phyloP scores from a whole-genome alignment of 345 rosid species.

The Euphorbia tirucalli region DNA sequence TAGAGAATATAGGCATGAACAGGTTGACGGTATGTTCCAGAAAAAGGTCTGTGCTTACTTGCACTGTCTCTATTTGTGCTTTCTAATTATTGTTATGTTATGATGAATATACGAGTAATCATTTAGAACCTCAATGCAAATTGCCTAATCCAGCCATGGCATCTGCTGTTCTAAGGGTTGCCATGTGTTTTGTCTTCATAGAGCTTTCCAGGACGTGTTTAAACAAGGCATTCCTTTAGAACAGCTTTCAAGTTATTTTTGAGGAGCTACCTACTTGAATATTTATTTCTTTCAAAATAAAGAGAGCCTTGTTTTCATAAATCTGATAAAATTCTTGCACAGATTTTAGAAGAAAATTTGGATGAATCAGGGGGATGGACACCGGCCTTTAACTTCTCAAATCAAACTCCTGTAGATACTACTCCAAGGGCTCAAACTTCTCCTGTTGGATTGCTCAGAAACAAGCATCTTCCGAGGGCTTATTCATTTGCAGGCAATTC shows the following conservation, averaged over 20 bases:
- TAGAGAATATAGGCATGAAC: constrained; percentile 22
- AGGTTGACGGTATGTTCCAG: constrained; percentile 20
- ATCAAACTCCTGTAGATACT: constrained; percentile 33
- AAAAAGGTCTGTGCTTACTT: constrained; percentile 27
- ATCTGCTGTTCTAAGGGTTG: not conserved
- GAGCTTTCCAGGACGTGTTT: not conserved
- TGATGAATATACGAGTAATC: not conserved
- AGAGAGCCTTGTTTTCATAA: constrained; percentile 23
- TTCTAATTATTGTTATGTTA: not conserved
- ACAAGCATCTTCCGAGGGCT: constrained; percentile 34
- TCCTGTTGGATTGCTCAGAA: constrained; percentile 33
- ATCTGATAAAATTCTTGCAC: constrained; percentile 32
- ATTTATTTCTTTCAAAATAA: constrained; percentile 21
- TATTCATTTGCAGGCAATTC: constrained; percentile 42
- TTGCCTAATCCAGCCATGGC: not conserved
- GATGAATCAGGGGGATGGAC: constrained; percentile 27
- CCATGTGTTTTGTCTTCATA: too few relatives aligned
- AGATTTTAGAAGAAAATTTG: constrained; percentile 32
- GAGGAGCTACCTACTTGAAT: constrained; percentile 8
- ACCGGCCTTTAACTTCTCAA: constrained; percentile 31
- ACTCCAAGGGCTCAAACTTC: constrained; percentile 28
- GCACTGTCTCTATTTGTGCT: not conserved
- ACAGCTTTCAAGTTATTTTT: not conserved
- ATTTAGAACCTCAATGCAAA: not conserved
- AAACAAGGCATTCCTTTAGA: not conserved